Conservation (phyloP, 345 rosid species). For the Pistacia atlantica region DNA sequence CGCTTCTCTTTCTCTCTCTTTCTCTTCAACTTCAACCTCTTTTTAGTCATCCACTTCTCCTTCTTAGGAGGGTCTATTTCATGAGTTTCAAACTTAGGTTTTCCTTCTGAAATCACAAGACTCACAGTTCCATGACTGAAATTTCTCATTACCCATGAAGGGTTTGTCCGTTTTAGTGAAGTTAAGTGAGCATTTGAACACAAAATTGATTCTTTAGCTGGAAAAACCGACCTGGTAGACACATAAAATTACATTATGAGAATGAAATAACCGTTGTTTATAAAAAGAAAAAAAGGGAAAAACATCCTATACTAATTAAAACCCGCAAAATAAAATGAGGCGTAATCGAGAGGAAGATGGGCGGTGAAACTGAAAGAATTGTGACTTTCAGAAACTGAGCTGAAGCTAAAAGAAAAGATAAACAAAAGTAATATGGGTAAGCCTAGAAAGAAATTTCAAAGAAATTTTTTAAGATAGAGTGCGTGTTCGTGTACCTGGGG, state of each 20-base stretch:
- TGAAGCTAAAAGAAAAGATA: no score
- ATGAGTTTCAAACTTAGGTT: conserved; percentile 80
- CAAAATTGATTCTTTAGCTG: conserved; percentile 17
- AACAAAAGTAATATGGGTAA: no score
- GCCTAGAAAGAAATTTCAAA: background rate
- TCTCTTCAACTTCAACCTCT: conserved; percentile 68
- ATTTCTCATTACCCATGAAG: conserved; percentile 43
- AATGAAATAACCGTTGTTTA: no score
- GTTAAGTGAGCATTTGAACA: conserved; percentile 15
- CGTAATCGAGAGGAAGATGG: background rate
- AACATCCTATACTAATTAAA: no score
- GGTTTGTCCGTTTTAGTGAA: conserved; percentile 19
- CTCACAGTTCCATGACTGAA: conserved; percentile 68
- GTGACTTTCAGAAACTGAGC: background rate
- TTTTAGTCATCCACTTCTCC: conserved; percentile 78
- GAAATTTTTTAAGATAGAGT: background rate
- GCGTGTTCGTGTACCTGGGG: background rate
- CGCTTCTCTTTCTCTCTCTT: conserved; percentile 79
- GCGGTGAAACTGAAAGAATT: background rate
- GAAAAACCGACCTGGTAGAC: conserved; percentile 23
- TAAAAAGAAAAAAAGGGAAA: no score
- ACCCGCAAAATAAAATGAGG: background rate
- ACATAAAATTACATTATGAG: background rate
- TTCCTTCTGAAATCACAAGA: conserved; percentile 83
- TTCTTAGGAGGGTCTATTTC: conserved; percentile 83